Evolutionary conservation across 176 grass and related monocot species (phyloP), one percentile per base, ranked within the genome.

Genomic region (Ampelocalamus luodianensis): DNA sequence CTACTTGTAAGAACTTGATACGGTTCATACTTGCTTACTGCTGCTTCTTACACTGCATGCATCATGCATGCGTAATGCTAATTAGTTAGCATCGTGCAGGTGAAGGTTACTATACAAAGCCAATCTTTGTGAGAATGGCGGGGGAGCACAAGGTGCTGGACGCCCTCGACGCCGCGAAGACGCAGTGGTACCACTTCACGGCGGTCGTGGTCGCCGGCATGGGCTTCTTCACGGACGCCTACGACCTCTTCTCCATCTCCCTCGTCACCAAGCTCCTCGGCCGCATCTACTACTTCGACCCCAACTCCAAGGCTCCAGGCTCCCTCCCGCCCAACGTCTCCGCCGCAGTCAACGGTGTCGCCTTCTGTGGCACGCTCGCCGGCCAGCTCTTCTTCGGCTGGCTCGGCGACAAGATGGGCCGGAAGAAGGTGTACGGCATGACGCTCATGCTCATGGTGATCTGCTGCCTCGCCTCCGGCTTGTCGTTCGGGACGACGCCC

Each of bases 301-400:
- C 56, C 14, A 27, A 1, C 4, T 86, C 84, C 5, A 18, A 5
- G 5, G 13, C 10, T 0, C 78, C 78, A 1, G 93, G 69, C 5
- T 61, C 76, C 1, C 91, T 93, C 4, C 93, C 93, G 3, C 78
- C 87, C 34, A 86, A 80, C 65, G 68, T 94, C 0, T 79, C 61
- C 3, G 87, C 89, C 22, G 87, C 91, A 37, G 87, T 96, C 16
- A 78, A 22, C 70, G 86, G 90, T 55, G 94, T 87, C 24, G 92
- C 94, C 77, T 90, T 97, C 74, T 97, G 90, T 68, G 94, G 94
- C 17, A 91, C 87, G 16, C 70, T 97, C 4, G 68, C 86, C 0
- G 94, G 94, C 0, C 92, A 97, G 73, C 90, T 97, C 62, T 89
- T 97, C 86, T 94, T 97, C 43, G 95, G 95, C 0, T 97, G 92